Evolutionary conservation across 176 grass and related monocot species (phyloP).

Genomic region (Avena eriantha): DNA sequence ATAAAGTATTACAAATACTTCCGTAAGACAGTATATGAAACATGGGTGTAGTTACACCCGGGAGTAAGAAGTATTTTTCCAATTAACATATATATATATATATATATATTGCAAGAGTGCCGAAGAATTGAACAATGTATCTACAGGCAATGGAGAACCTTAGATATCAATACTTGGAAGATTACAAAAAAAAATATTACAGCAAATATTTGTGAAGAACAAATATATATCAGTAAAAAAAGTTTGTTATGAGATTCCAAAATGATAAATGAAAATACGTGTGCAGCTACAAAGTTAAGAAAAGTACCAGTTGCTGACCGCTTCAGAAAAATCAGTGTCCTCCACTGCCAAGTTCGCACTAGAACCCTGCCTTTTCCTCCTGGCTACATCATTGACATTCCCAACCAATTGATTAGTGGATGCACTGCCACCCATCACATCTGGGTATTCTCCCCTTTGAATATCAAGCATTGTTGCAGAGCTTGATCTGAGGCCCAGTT

Average conservation of each 20-base stretch:
- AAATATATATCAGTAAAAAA: neutral
- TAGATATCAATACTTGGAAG: slow-evolving; percentile 14
- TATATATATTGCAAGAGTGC: neutral
- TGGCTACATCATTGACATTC: slow-evolving; percentile 51
- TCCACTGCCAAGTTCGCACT: slow-evolving; percentile 45
- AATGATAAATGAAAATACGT: slow-evolving; percentile 22
- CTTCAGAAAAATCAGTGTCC: slow-evolving; percentile 54
- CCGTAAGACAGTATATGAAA: no score
- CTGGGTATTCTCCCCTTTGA: slow-evolving; percentile 68
- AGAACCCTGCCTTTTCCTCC: slow-evolving; percentile 54
- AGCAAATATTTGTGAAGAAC: neutral
- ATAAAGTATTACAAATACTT: no score
- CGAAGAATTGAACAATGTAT: neutral
- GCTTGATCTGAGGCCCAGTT: slow-evolving; percentile 56
- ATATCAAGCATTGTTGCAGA: slow-evolving; percentile 70
- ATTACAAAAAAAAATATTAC: slow-evolving; percentile 1
- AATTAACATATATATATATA: no score
- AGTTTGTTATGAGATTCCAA: neutral
- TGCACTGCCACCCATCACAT: slow-evolving; percentile 49
- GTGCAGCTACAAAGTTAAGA: slow-evolving; percentile 29
- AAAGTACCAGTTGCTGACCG: slow-evolving; percentile 57
- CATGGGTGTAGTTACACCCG: no score
- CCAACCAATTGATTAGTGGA: slow-evolving; percentile 49
- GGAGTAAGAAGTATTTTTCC: no score
- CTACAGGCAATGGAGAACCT: neutral